phyloP scores from a whole-genome alignment of 495 filamentous ascomycete species.

The Aspergillus kassunensis region DNA sequence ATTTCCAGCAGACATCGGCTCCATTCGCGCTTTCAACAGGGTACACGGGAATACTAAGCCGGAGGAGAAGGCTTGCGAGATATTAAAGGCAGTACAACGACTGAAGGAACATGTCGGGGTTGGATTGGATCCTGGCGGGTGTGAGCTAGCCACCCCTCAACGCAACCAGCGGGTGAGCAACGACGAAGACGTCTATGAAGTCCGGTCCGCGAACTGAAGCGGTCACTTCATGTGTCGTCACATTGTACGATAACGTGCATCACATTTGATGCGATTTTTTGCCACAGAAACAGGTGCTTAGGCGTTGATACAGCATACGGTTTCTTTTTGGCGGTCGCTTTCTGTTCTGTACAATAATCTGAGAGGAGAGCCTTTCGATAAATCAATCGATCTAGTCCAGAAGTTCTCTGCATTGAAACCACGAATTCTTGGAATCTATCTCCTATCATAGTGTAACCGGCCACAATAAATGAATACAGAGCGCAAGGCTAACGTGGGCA shows the following conservation, averaged over 20 bases:
- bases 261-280: neutral
- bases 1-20: conserved; percentile 30
- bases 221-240: neutral
- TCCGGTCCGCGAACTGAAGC: conserved; percentile 19
- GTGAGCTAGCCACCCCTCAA: conserved; percentile 22
- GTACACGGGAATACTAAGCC: conserved; percentile 36
- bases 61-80: conserved; percentile 35
- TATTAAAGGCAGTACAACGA: conserved; percentile 34
- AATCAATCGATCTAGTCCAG: neutral
- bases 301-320: neutral
- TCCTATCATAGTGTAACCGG: neutral
- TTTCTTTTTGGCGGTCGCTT: neutral
- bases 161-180: conserved; percentile 32
- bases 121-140: conserved; percentile 44
- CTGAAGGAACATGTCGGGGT: conserved; percentile 47
- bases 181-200: conserved; percentile 40
- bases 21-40: conserved; percentile 36
- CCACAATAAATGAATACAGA: neutral
- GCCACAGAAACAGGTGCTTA: neutral
- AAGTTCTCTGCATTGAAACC: neutral
- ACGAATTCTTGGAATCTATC: neutral
- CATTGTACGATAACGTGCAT: neutral
- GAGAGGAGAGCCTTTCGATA: too few species aligned
- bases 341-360: neutral
- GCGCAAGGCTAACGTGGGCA: neutral